A percentile compares a stretch with the other conserved stretches of the same genome.
These are phyloP conservation scores for Aphanomyces euteiches DNA, from an alignment of 352 stramenopile genomes.

Conservation along the genomic window DNA sequence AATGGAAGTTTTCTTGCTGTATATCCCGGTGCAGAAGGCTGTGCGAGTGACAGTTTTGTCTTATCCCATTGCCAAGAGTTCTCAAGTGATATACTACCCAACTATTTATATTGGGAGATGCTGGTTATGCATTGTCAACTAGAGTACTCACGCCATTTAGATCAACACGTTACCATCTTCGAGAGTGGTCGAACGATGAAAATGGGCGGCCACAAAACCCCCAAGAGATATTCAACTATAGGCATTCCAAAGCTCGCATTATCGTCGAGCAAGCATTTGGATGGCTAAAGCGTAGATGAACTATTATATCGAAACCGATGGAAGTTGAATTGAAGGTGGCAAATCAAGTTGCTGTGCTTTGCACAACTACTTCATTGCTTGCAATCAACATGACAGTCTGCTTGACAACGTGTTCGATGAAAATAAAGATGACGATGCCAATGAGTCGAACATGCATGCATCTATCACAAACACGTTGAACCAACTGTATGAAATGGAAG, in stretches of 20 bases:
- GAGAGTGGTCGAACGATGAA: neutral
- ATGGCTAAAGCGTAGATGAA: too few species aligned
- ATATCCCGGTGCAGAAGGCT: neutral
- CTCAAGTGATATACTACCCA: neutral
- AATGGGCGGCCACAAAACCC: neutral
- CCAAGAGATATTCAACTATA: too few species aligned
- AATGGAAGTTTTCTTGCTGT: too few species aligned
- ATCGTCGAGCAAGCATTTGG: too few species aligned
- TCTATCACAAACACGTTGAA: neutral
- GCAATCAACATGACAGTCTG: neutral
- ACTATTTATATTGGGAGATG: neutral
- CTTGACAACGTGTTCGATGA: neutral
- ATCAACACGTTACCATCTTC: neutral
- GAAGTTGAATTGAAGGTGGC: neutral
- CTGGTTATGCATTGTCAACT: neutral
- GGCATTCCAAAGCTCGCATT: too few species aligned
- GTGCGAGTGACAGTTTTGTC: neutral
- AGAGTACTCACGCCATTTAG: neutral
- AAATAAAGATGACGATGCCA: neutral
- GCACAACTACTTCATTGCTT: neutral
- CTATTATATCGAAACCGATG: too few species aligned
- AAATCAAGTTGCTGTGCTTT: slow-evolving; percentile 1
- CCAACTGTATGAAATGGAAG: neutral
- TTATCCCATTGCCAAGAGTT: slow-evolving; percentile 1
- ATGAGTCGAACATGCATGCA: too few species aligned